Base-by-base conservation (phyloP, 305 asterid genomes). In the Fraxinus ornus region DNA sequence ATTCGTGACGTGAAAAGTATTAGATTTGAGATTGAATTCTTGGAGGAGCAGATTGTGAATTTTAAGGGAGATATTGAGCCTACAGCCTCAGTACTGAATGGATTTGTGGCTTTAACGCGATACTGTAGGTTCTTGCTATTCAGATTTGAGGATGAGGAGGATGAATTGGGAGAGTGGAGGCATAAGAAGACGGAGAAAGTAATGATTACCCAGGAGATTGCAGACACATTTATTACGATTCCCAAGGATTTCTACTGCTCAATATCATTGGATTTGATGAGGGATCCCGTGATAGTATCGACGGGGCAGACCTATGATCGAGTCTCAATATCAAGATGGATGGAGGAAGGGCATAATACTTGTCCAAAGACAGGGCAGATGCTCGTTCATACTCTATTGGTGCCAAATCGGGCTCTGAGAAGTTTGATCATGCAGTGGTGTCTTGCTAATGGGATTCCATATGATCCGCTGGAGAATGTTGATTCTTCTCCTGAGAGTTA, bases 211-310 rank as follows among this genome's bases (percentile, higher is more conserved):
- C 87, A 75, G 84, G 97, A 93, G 86, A 93, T 92, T 73, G 97
- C 92, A 0, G 98, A 92, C 37, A 93, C 94, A 4, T 93, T 94
- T 86, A 79, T 89, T 70, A 86, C 93, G 6, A 81, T 88, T 22
- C 98, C 99, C 0, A 95, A 93, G 81, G 98, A 95, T 86, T 95
- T 95, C 78, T 90, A 93, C 82, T 95, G 99, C 81, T 94, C 99
- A 0, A 93, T 95, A 44, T 90, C 95, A 0, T 83, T 92, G 88
- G 98, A 95, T 83, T 84, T 95, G 85, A 94, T 95, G 97, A 91
- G 85, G 79, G 97, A 94, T 85, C 99, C 99, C 0, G 99, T 94
- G 19, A 88, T 93, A 57, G 87, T 94, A 3, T 91, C 97, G 1
- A 95, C 99, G 0, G 99, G 99, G 74, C 98, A 95, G 86, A 93